These are phyloP conservation scores for Saitoella complicata DNA, from an alignment of 805 yeast genomes.

Conservation along the genomic window DNA sequence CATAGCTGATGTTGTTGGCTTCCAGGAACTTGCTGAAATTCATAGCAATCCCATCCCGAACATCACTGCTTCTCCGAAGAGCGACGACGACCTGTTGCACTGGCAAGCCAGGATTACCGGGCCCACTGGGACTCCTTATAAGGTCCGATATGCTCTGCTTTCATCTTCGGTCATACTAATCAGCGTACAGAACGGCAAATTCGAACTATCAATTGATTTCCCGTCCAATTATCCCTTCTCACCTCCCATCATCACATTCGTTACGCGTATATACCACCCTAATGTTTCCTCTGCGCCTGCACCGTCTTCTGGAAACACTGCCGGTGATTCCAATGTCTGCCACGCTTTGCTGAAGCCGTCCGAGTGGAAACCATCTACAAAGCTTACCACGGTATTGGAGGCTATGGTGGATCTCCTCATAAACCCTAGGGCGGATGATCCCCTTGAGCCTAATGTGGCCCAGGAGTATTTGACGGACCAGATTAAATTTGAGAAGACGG, in stretches of 20 bases:
- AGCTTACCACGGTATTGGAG: conserved; percentile 65
- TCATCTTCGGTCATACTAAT: not conserved
- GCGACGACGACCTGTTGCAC: conserved; percentile 74
- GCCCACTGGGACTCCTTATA: conserved; percentile 61
- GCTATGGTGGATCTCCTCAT: conserved; percentile 70
- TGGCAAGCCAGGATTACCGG: conserved; percentile 93
- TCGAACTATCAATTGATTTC: conserved; percentile 69
- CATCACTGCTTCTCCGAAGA: conserved; percentile 74
- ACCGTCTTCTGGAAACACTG: conserved; percentile 14
- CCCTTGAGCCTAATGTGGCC: conserved; percentile 81
- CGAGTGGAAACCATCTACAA: conserved; percentile 85
- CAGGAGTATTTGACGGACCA: conserved; percentile 73
- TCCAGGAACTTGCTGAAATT: conserved; percentile 11
- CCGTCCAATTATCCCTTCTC: conserved; percentile 87
- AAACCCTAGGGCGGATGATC: conserved; percentile 84
- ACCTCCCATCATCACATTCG: conserved; percentile 65
- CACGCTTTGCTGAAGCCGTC: conserved; percentile 66
- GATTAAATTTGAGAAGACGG: conserved; percentile 71
- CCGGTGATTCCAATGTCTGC: conserved; percentile 74
- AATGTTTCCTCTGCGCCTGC: conserved; percentile 30
- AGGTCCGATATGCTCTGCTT: conserved; percentile 12
- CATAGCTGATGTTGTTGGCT: not conserved
- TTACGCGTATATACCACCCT: conserved; percentile 78
- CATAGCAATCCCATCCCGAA: conserved; percentile 60
- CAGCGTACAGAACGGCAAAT: conserved; percentile 48